Conservation (phyloP, 345 rosid species). For the Hevea brasiliensis region DNA sequence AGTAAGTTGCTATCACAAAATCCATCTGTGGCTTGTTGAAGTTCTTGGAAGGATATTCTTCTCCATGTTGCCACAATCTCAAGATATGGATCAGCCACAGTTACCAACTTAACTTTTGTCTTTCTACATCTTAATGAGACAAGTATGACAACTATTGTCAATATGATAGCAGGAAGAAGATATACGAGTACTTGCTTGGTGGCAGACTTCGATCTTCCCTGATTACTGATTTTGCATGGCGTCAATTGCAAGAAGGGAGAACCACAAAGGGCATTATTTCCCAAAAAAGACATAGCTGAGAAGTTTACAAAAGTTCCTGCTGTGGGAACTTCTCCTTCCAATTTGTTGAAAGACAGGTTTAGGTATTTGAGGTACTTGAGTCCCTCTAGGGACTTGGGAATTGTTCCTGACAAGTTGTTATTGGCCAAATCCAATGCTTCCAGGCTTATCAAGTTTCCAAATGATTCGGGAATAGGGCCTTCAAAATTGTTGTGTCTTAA, state of each 20-base stretch:
- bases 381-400: constrained; percentile 1
- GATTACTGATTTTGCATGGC: not conserved
- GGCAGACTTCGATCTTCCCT: not conserved
- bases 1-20: constrained; percentile 17
- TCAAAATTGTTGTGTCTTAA: not conserved
- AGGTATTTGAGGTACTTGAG: not conserved
- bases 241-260: not conserved
- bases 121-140: not conserved
- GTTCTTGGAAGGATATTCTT: constrained; percentile 15
- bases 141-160: not conserved
- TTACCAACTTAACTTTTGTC: not conserved
- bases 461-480: not conserved
- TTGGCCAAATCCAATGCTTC: constrained; percentile 1
- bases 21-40: constrained; percentile 6
- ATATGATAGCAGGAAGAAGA: not conserved
- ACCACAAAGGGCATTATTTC: constrained; percentile 18
- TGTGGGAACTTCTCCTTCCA: constrained; percentile 13
- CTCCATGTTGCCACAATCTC: not conserved
- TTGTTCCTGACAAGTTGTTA: not conserved
- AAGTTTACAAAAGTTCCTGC: constrained; percentile 23
- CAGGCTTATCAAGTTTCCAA: not conserved
- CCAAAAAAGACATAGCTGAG: constrained; percentile 14
- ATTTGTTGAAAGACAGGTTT: not conserved
- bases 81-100: too few relatives aligned
- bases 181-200: not conserved